These are phyloP conservation scores for Debaryomycetaceae sp. DNA, from an alignment of 1,139 yeast genomes.

Conservation along the genomic window DNA sequence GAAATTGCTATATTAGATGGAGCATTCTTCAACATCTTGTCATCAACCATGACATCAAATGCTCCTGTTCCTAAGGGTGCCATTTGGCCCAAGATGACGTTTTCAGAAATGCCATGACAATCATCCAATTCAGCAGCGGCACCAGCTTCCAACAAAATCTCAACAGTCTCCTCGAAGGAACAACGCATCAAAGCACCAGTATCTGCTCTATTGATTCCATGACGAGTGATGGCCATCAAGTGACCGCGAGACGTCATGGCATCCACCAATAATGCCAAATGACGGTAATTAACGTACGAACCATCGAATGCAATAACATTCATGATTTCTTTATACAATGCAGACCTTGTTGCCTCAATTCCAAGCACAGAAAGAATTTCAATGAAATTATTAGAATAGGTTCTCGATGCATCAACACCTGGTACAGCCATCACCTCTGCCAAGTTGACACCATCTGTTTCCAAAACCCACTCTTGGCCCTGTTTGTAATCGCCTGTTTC, in stretches of 20 bases:
- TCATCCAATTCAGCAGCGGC: conserved; percentile 97
- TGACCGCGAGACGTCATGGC: conserved; percentile 99
- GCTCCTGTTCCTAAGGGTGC: conserved; percentile 99
- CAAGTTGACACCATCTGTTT: conserved; percentile 96
- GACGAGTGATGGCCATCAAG: conserved; percentile 98
- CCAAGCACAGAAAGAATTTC: conserved; percentile 94
- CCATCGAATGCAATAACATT: conserved; percentile 99
- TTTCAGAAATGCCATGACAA: conserved; percentile 97
- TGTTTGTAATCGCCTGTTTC: conserved; percentile 82
- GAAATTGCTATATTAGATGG: conserved; percentile 53
- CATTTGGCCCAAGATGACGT: conserved; percentile 95
- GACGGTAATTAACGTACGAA: conserved; percentile 98
- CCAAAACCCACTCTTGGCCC: conserved; percentile 96
- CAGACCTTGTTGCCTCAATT: conserved; percentile 97
- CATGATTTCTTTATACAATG: conserved; percentile 87
- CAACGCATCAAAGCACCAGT: conserved; percentile 99
- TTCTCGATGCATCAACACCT: conserved; percentile 88
- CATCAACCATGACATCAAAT: conserved; percentile 94
- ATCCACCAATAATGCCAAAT: conserved; percentile 94
- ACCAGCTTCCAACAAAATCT: conserved; percentile 95
- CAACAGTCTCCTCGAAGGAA: conserved; percentile 98
- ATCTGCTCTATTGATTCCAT: conserved; percentile 97
- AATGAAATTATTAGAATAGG: conserved; percentile 94
- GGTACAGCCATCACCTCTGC: conserved; percentile 94
- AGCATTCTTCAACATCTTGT: conserved; percentile 70